Evolutionary conservation across 2,329 filamentous ascomycete species (phyloP), one percentile per base, ranked within the genome.

Genomic region (Aphanocladium album): DNA sequence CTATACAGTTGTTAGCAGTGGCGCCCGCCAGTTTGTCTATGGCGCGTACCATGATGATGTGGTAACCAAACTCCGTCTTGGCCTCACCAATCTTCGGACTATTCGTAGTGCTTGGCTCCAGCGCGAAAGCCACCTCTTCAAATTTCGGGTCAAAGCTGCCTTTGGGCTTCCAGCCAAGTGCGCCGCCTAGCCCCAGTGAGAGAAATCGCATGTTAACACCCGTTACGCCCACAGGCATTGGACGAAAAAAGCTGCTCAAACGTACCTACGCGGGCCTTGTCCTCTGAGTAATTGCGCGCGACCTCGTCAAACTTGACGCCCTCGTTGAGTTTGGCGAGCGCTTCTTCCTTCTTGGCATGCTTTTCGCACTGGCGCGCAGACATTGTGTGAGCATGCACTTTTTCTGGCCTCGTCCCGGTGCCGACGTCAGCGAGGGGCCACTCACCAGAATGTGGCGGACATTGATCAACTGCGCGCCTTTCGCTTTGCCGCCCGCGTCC

Each of bases 1-100:
- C 25, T 50, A 30, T 17, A 33, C 9, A 33, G 9, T 5, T 2
- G 47, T 60, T 23, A 60, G 52, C 37, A 45, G 12, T 43, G 23
- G 30, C 37, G 23, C 19, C 25, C 37, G 19, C 17, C 4, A 33
- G 9, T 17, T 1, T 33, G 17, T n/a, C 14, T 11, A 45, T 27
- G 41, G 5, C 51, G 67, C 74, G 58, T 63, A 92, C 89, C 86
- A 92, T 91, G 65, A 93, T 84, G 64, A 93, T 85, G 72, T 93
- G 89, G 77, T 92, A 92, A 1, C 89, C 90, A 74, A 89, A 88
- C 1, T 78, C 80, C 1, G 89, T 92, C 79, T 90, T 91, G 23
- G 81, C 86, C 76, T 91, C 87, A 1, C 79, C 89, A 69, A 83
- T 82, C 69, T 86, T 87, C 1, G 89, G 87, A 62, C 76, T 86